Evolutionary conservation across 1,139 yeast species (phyloP).

Genomic region (Debaryomycetaceae sp.): DNA sequence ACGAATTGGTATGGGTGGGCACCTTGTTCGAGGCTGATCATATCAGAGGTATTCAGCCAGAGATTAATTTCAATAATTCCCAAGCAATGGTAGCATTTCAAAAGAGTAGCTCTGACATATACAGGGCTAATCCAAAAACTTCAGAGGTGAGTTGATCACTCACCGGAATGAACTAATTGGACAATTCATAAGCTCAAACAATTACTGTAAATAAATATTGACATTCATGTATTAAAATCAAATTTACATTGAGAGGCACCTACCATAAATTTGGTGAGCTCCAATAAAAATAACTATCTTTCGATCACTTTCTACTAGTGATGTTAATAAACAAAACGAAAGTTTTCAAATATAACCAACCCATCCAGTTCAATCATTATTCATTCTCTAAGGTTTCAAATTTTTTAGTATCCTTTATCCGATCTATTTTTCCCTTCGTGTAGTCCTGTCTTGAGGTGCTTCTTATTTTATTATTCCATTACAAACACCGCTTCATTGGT

Average conservation of each 20-base stretch:
- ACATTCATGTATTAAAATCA: background rate
- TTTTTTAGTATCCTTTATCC: background rate
- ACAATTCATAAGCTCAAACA: no score
- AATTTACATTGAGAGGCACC: background rate
- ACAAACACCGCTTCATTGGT: constrained; percentile 27
- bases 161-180: no score
- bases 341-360: background rate
- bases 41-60: constrained; percentile 33
- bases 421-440: background rate
- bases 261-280: background rate
- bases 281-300: background rate
- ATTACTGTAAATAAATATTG: background rate
- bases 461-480: constrained; percentile 25
- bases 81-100: constrained; percentile 25
- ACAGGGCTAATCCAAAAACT: constrained; percentile 22
- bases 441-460: background rate
- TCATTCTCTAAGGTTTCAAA: constrained; percentile 1
- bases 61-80: constrained; percentile 20
- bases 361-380: constrained; percentile 1
- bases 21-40: constrained; percentile 70
- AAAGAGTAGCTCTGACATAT: constrained; percentile 27
- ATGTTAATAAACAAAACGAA: background rate
- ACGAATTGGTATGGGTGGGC: constrained; percentile 70
- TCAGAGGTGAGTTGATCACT: no score
- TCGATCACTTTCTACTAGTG: background rate